Conservation (phyloP, 805 yeast species). For the Scheffersomyces coipomensis region DNA sequence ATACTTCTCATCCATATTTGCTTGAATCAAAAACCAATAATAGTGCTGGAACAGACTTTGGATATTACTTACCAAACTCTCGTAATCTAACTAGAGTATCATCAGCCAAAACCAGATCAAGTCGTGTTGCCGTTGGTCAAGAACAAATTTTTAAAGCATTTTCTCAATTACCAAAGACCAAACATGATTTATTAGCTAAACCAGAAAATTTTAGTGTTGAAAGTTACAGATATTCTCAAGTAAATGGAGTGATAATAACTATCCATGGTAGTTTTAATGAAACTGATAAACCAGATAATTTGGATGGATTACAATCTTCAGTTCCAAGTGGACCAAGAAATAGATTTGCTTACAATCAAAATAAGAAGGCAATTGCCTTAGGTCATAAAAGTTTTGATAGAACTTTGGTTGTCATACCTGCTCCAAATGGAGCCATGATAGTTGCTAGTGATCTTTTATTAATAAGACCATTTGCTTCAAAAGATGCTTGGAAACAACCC, state of each 20-base stretch:
- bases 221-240: constrained; percentile 65
- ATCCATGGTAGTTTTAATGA: constrained; percentile 88
- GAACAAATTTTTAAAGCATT: constrained; percentile 63
- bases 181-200: constrained; percentile 62
- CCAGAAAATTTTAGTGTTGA: constrained; percentile 77
- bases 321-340: constrained; percentile 13
- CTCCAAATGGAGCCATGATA: constrained; percentile 66
- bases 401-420: constrained; percentile 72
- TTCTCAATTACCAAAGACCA: constrained; percentile 70
- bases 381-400: constrained; percentile 82
- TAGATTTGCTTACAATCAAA: constrained; percentile 16
- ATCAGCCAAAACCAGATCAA: constrained; percentile 50
- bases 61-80: constrained; percentile 68
- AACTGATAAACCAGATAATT: constrained; percentile 49
- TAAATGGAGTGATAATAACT: constrained; percentile 73
- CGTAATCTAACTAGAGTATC: constrained; percentile 72
- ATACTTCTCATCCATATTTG: constrained; percentile 62
- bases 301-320: constrained; percentile 13
- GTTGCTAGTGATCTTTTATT: constrained; percentile 83
- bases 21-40: constrained; percentile 10
- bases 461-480: constrained; percentile 58
- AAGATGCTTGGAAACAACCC: constrained; percentile 51
- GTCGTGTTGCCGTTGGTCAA: constrained; percentile 66
- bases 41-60: constrained; percentile 40
- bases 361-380: constrained; percentile 36